Conservation (phyloP, 2,329 filamentous ascomycete genomes). For the Neofusicoccum umdonicola region DNA sequence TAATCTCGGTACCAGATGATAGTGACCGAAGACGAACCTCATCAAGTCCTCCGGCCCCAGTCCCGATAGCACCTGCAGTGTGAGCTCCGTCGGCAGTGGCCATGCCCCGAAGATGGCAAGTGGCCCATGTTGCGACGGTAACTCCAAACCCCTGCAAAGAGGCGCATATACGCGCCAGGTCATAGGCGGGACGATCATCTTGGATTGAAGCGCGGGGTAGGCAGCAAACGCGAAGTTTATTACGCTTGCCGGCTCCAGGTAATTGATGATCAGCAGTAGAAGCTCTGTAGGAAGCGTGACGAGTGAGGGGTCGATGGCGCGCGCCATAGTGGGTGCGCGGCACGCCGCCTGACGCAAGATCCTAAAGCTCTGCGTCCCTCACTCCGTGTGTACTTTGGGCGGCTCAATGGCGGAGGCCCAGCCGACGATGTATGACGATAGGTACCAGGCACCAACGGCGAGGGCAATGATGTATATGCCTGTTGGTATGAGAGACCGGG, state of each 20-base stretch:
- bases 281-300: slow-evolving; percentile 46
- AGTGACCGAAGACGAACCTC: slow-evolving; percentile 28
- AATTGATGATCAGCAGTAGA: slow-evolving; percentile 44
- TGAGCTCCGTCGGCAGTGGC: slow-evolving; percentile 35
- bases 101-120: slow-evolving; percentile 13
- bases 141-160: slow-evolving; percentile 22
- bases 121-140: neutral
- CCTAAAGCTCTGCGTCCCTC: slow-evolving; percentile 17
- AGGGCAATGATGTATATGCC: slow-evolving; percentile 66
- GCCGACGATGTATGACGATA: slow-evolving; percentile 46
- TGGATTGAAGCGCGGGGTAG: slow-evolving; percentile 43
- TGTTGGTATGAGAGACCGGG: slow-evolving; percentile 72
- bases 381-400: slow-evolving; percentile 33
- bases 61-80: slow-evolving; percentile 32
- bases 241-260: slow-evolving; percentile 40
- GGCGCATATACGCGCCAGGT: slow-evolving; percentile 15
- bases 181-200: slow-evolving; percentile 36
- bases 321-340: neutral
- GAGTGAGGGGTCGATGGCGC: neutral
- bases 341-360: too few species aligned
- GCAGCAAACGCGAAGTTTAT: slow-evolving; percentile 48
- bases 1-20: neutral
- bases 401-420: slow-evolving; percentile 27
- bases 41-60: slow-evolving; percentile 29
- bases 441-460: slow-evolving; percentile 51